A percentile compares a stretch with the other conserved stretches of the same genome.
phyloP scores from a whole-genome alignment of 495 filamentous ascomycete species.

The Choiromyces venosus region DNA sequence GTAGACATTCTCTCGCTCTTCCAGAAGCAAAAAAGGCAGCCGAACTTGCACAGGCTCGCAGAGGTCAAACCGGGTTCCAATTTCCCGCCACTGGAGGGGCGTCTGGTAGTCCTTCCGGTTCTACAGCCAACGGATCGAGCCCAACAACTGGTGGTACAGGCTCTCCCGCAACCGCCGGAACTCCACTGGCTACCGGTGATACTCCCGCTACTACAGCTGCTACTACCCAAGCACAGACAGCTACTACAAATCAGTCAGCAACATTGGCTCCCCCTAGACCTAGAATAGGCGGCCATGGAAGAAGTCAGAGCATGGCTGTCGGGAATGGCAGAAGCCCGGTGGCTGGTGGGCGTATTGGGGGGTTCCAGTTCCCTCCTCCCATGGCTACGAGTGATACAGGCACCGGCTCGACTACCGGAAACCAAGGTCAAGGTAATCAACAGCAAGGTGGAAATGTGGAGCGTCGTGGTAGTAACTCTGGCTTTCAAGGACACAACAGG shows the following conservation, averaged over 20 bases:
- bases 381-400: conserved; percentile 52
- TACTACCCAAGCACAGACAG: conserved; percentile 47
- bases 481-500: conserved; percentile 61
- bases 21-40: conserved; percentile 97
- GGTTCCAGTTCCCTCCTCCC: conserved; percentile 63
- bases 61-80: conserved; percentile 87
- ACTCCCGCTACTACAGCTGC: conserved; percentile 43
- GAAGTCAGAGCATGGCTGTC: conserved; percentile 60
- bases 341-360: conserved; percentile 56
- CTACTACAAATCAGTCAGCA: conserved; percentile 41
- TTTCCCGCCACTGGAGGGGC: conserved; percentile 76
- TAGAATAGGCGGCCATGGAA: conserved; percentile 49
- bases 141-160: conserved; percentile 19
- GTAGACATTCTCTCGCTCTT: conserved; percentile 88
- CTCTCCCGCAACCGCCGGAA: conserved; percentile 44
- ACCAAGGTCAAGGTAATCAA: conserved; percentile 39
- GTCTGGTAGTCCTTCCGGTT: conserved; percentile 48
- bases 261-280: conserved; percentile 28
- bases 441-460: conserved; percentile 50
- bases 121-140: conserved; percentile 46
- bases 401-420: conserved; percentile 46
- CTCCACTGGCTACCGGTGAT: conserved; percentile 46
- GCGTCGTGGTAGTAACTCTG: conserved; percentile 39
- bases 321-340: conserved; percentile 55
- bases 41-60: conserved; percentile 92